phyloP scores from a whole-genome alignment of 805 yeast species.

The Kuraishia piskuri region DNA sequence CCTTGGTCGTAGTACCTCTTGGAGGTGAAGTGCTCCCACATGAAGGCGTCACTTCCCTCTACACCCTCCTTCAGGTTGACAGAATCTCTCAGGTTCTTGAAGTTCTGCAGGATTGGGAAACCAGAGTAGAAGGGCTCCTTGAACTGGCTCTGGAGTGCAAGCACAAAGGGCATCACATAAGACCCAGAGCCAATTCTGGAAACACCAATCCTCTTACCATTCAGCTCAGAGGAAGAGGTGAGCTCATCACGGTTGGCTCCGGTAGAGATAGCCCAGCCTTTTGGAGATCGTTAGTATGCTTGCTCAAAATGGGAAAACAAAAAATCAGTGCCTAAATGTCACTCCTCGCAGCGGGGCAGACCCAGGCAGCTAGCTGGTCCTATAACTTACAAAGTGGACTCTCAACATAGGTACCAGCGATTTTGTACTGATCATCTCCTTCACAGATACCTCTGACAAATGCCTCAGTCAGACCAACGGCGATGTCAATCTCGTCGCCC shows the following conservation, averaged over 20 bases:
- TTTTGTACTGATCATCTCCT: constrained; percentile 51
- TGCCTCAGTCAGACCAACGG: constrained; percentile 88
- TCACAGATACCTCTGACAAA: constrained; percentile 77
- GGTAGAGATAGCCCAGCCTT: constrained; percentile 74
- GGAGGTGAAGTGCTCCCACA: constrained; percentile 94
- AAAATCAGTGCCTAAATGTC: too few relatives aligned
- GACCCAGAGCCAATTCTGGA: constrained; percentile 89
- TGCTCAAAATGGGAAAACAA: background rate
- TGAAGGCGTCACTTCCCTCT: constrained; percentile 65
- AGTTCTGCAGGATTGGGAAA: constrained; percentile 55
- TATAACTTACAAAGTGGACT: constrained; percentile 56
- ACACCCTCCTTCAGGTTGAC: constrained; percentile 51
- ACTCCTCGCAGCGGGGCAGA: too few relatives aligned
- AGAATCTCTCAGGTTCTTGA: constrained; percentile 69
- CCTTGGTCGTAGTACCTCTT: constrained; percentile 73
- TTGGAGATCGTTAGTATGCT: background rate
- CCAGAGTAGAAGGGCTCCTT: constrained; percentile 37
- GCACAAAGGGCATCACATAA: constrained; percentile 81
- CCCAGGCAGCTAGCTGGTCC: background rate
- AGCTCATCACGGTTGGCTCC: constrained; percentile 56
- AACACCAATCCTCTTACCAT: constrained; percentile 64
- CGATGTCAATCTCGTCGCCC: constrained; percentile 59
- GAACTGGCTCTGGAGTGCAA: constrained; percentile 57
- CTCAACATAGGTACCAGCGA: constrained; percentile 76
- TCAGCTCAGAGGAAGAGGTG: constrained; percentile 40